phyloP scores from a whole-genome alignment of 192 early-diverging fungal genomes.

The Coemansia sp. region DNA sequence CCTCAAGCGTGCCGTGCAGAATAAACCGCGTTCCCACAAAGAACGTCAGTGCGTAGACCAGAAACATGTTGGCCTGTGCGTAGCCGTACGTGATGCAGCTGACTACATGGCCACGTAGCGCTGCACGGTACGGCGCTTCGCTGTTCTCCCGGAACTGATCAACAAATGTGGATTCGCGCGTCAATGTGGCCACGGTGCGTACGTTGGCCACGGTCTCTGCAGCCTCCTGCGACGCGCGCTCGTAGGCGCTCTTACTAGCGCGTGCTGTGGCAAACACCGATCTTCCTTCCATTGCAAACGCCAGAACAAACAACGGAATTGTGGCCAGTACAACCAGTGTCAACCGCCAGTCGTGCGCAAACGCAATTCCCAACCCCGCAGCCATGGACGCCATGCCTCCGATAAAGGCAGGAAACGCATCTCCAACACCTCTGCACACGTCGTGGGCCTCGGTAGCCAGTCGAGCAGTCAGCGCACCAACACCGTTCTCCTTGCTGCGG shows the following conservation, averaged over 20 bases:
- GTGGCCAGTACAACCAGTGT: conserved; percentile 73
- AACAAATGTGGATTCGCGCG: conserved; percentile 71
- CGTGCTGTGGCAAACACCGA: conserved; percentile 52
- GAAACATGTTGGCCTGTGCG: conserved; percentile 70
- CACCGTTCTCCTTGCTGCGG: conserved; percentile 63
- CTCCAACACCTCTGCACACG: conserved; percentile 58
- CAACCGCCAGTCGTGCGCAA: conserved; percentile 76
- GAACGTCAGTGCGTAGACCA: conserved; percentile 74
- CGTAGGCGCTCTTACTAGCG: conserved; percentile 72
- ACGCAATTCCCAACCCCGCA: conserved; percentile 65
- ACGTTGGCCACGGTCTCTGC: conserved; percentile 84
- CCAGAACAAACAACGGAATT: conserved; percentile 60
- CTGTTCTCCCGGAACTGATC: conserved; percentile 63
- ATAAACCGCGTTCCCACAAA: conserved; percentile 72
- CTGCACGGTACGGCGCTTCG: conserved; percentile 67
- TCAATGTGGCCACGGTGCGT: conserved; percentile 83
- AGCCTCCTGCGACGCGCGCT: conserved; percentile 77
- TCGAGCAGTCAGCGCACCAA: conserved; percentile 78
- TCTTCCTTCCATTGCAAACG: conserved; percentile 35
- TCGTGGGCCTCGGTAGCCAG: conserved; percentile 80
- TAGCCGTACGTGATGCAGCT: conserved; percentile 76
- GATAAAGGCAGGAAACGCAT: conserved; percentile 39
- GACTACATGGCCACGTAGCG: conserved; percentile 63
- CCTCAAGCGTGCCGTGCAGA: conserved; percentile 48
- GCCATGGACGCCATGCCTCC: conserved; percentile 24